Evolutionary conservation across 257 asterid species (phyloP).

Genomic region (Rhazya stricta): DNA sequence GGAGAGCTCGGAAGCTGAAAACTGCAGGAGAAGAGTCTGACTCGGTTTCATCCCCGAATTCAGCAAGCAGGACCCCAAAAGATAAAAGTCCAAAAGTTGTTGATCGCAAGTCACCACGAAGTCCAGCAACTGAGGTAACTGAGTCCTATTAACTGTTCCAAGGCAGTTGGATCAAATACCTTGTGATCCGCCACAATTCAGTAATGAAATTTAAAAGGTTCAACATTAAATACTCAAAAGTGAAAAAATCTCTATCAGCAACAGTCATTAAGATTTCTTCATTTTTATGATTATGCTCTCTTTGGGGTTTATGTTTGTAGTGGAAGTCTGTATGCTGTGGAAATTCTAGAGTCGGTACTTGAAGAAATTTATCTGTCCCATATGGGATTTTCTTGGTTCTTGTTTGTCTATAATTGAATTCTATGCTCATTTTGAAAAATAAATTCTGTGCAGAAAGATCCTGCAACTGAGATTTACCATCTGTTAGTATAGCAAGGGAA

Average conservation of each 20-base stretch:
- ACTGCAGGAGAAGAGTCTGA: conserved; percentile 37
- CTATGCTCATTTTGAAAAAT: not conserved
- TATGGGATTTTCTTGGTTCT: not conserved
- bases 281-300: not conserved
- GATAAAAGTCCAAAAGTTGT: conserved; percentile 61
- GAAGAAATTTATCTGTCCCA: not conserved
- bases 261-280: not conserved
- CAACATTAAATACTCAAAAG: not conserved
- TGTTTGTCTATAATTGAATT: not conserved
- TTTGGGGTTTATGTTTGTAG: not conserved
- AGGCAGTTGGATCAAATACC: not conserved
- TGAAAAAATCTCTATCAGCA: no score
- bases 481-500: not conserved
- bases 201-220: not conserved
- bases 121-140: conserved; percentile 64
- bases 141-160: not conserved
- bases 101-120: conserved; percentile 59
- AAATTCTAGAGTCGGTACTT: not conserved
- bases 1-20: conserved; percentile 48
- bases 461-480: not conserved
- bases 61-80: conserved; percentile 49
- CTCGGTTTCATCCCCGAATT: conserved; percentile 47
- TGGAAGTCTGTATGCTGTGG: not conserved
- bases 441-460: not conserved
- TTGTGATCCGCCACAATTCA: not conserved